A percentile compares a stretch with the other conserved stretches of the same genome.
Evolutionary conservation across 768 basidiomycete species (phyloP).

Genomic region (Phanerochaete sordida): DNA sequence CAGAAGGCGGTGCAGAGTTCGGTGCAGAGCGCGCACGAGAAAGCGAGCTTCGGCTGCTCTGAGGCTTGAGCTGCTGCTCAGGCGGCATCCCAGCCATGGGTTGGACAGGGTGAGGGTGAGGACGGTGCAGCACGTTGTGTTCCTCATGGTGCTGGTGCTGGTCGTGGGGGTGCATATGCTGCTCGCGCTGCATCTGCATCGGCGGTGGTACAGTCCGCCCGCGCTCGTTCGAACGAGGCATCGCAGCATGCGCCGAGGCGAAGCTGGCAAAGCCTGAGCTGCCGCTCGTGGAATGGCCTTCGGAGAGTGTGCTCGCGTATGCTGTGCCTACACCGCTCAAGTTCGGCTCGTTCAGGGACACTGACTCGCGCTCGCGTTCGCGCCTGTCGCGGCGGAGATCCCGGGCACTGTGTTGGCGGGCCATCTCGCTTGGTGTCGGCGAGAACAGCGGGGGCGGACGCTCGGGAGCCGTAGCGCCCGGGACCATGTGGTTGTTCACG

Average conservation of each 20-base stretch:
- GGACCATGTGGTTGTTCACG: conserved; percentile 4
- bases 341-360: neutral
- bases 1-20: neutral
- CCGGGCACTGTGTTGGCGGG: neutral
- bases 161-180: neutral
- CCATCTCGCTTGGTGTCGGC: conserved; percentile 6
- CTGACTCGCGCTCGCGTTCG: neutral
- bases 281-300: neutral
- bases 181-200: neutral
- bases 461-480: neutral
- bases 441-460: conserved; percentile 3
- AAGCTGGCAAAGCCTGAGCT: neutral
- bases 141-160: neutral
- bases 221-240: neutral
- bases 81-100: neutral
- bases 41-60: neutral
- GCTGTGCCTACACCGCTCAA: neutral
- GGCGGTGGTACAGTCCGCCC: neutral
- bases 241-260: neutral
- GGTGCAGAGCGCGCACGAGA: conserved; percentile 8
- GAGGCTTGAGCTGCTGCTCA: neutral
- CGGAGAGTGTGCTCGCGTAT: neutral
- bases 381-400: neutral
- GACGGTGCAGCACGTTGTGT: neutral
- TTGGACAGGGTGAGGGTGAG: neutral